A percentile compares a stretch with the other conserved stretches of the same genome.
phyloP scores from a whole-genome alignment of 768 basidiomycete species.

The Russula sp. region DNA sequence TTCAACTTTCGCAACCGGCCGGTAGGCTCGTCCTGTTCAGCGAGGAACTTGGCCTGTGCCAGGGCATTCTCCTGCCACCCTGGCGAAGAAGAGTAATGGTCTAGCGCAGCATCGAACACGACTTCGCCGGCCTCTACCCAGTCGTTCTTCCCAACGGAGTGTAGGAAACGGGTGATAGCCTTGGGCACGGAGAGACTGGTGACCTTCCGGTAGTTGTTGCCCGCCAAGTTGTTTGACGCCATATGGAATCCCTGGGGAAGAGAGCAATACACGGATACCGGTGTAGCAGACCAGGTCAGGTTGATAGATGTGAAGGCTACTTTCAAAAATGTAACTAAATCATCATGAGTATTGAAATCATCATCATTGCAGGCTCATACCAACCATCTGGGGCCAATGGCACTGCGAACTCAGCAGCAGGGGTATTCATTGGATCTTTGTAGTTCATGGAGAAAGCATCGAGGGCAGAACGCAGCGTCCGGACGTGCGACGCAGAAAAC shows the following conservation, averaged over 20 bases:
- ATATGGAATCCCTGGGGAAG: conserved; percentile 60
- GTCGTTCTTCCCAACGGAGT: conserved; percentile 41
- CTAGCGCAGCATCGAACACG: conserved; percentile 54
- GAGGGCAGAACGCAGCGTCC: conserved; percentile 50
- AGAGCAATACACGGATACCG: conserved; percentile 52
- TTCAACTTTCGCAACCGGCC: conserved; percentile 59
- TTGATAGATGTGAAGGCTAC: conserved; percentile 55
- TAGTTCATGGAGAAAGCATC: conserved; percentile 67
- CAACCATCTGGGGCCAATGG: conserved; percentile 75
- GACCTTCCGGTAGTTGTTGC: conserved; percentile 61
- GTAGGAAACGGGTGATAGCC: conserved; percentile 49
- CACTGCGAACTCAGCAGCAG: conserved; percentile 62
- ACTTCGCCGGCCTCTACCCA: conserved; percentile 70
- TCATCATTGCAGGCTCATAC: conserved; percentile 30
- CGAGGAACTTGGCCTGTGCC: conserved; percentile 63
- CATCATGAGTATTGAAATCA: background rate
- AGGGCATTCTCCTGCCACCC: conserved; percentile 52
- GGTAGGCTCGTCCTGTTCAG: conserved; percentile 66
- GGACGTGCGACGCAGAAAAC: conserved; percentile 53
- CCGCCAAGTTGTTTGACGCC: conserved; percentile 74
- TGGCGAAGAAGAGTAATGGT: conserved; percentile 63
- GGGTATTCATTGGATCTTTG: conserved; percentile 74
- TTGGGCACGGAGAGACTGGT: conserved; percentile 57
- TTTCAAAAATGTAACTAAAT: conserved; percentile 80
- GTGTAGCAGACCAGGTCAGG: conserved; percentile 51